Evolutionary conservation across 1,139 yeast genomes (phyloP).

Genomic region (Taiozyma sp.): DNA sequence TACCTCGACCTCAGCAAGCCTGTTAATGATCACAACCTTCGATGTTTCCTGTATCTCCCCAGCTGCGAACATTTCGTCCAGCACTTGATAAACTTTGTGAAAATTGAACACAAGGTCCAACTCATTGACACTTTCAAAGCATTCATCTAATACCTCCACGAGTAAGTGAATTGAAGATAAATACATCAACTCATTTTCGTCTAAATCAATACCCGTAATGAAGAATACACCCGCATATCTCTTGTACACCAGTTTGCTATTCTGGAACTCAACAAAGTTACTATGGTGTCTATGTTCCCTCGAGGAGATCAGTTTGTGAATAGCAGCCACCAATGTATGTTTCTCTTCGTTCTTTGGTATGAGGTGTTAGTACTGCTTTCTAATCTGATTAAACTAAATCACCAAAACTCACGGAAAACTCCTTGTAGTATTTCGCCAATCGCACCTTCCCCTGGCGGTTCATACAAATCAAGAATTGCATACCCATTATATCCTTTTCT

Average conservation of each 20-base stretch:
- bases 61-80: conserved; percentile 74
- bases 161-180: conserved; percentile 83
- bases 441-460: conserved; percentile 94
- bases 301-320: conserved; percentile 78
- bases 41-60: conserved; percentile 79
- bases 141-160: conserved; percentile 83
- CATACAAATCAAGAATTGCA: conserved; percentile 75
- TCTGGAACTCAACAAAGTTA: conserved; percentile 74
- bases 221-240: conserved; percentile 92
- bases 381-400: neutral
- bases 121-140: conserved; percentile 91
- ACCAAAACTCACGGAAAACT: conserved; percentile 27
- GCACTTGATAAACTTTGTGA: conserved; percentile 61
- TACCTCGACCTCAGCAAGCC: conserved; percentile 34
- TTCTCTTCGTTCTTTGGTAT: conserved; percentile 45
- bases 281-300: conserved; percentile 83
- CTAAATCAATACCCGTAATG: conserved; percentile 68
- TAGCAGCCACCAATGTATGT: conserved; percentile 49
- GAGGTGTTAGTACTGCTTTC: conserved; percentile 3
- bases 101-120: conserved; percentile 83
- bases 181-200: conserved; percentile 77
- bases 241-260: conserved; percentile 71
- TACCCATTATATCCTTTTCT: conserved; percentile 44
- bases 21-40: conserved; percentile 49
- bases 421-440: conserved; percentile 68